Percentiles rank a stretch among this genome's conserved stretches.
Evolutionary conservation across 768 basidiomycete genomes (phyloP).

Genomic region (Dictyophora rubrovolvata): DNA sequence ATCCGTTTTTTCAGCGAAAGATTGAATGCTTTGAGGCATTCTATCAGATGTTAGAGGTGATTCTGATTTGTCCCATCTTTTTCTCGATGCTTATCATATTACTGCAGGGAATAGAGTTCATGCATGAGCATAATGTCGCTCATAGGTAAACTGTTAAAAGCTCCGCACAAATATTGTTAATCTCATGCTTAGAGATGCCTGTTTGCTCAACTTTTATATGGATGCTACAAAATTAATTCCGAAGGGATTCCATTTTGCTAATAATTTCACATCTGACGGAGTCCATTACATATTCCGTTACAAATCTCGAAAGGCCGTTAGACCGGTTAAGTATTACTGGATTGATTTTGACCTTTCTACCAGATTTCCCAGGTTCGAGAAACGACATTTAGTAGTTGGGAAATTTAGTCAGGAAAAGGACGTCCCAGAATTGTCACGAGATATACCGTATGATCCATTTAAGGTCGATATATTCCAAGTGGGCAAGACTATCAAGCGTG

Average conservation of each 20-base stretch:
- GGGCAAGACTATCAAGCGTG: not conserved
- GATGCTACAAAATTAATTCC: constrained; percentile 14
- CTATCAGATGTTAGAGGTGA: not conserved
- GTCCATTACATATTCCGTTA: not conserved
- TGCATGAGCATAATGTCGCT: not conserved
- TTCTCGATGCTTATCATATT: not conserved
- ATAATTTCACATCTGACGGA: not conserved
- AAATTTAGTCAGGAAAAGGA: no score
- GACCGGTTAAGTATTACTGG: constrained; percentile 19
- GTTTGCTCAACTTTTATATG: constrained; percentile 13
- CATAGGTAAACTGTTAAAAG: not conserved
- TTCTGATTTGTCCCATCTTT: not conserved
- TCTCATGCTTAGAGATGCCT: constrained; percentile 5
- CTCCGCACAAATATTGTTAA: not conserved
- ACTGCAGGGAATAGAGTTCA: not conserved
- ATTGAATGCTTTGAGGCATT: constrained; percentile 8
- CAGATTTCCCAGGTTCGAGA: not conserved
- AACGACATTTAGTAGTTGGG: not conserved
- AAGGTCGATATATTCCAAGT: not conserved
- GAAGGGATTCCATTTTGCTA: not conserved
- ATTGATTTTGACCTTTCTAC: constrained; percentile 13
- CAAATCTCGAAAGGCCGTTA: constrained; percentile 11
- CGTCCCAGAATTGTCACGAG: no score
- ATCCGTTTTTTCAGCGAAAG: constrained; percentile 19
- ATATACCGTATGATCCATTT: not conserved